Percentiles rank a stretch among this genome's conserved stretches.
Evolutionary conservation across 495 filamentous ascomycete genomes (phyloP).

Genomic region (Aspergillus heteromorphus): DNA sequence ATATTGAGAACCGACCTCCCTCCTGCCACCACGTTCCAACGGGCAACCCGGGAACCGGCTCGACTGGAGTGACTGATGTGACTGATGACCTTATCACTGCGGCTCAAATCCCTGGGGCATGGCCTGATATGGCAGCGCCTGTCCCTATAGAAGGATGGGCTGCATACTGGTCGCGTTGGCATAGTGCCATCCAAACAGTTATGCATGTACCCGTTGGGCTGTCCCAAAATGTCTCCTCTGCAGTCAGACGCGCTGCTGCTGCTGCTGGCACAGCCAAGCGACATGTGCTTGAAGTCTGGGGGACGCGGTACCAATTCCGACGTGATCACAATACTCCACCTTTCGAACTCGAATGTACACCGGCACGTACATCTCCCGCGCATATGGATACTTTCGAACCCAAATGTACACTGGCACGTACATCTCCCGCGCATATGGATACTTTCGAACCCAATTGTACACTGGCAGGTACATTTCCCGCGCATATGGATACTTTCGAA

Average conservation of each 20-base stretch:
- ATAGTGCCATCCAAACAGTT: slow-evolving; percentile 1
- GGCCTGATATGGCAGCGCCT: slow-evolving; percentile 2
- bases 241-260: slow-evolving; percentile 3
- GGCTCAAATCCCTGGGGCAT: slow-evolving; percentile 9
- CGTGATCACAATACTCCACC: slow-evolving; percentile 6
- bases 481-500: too few relatives aligned
- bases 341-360: neutral
- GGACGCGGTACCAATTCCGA: neutral
- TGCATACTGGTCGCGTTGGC: neutral
- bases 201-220: neutral
- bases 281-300: slow-evolving; percentile 1
- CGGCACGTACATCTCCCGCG: too few relatives aligned
- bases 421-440: too few relatives aligned
- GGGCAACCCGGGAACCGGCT: too few relatives aligned
- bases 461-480: too few relatives aligned
- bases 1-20: neutral
- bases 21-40: neutral
- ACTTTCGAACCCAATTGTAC: too few relatives aligned
- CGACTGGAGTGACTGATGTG: neutral
- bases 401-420: too few relatives aligned
- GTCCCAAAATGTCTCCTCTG: slow-evolving; percentile 4
- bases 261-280: slow-evolving; percentile 5
- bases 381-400: too few relatives aligned
- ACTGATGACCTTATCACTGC: neutral
- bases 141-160: neutral